Base-by-base conservation (phyloP, 257 asterid species). In the Solanum pimpinellifolium region DNA sequence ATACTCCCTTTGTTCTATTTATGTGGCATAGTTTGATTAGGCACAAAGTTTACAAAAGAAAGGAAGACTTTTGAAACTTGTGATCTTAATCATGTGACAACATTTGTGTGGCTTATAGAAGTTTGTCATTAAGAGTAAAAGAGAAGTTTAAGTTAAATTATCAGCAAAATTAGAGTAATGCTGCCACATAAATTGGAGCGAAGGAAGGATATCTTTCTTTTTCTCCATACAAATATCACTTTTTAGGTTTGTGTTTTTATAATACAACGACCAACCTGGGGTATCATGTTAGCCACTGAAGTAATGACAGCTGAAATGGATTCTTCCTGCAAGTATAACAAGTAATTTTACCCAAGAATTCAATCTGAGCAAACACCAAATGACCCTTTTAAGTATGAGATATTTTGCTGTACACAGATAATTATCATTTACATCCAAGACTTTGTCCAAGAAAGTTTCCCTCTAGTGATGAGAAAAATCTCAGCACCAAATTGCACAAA, bases 231-330 rank as follows among this genome's bases (percentile, higher is more conserved):
- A 49, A 46, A 78, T 47, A 49, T 81, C 29, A 29, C 42, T 27
- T 31, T 18, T 81, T 29, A 62, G 37, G 46, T 49, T 29, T 47
- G 46, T 49, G 68, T 31, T 27, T 76, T 44, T 25, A 83, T 74
- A 69, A 78, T 85, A 87, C 85, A 62, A 88, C 86, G 87, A 90
- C 92, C 89, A 90, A 97, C 99, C 99, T 97, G 98, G 73, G 99
- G 99, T 90, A 97, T 92, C 98, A 94, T 94, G 92, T 94, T 97
- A 88, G 98, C 94, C 88, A 94, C 98, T 87, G 98, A 95, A 73
- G 94, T 95, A 86, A 95, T 93, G 87, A 95, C 97, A 88, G 98
- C 95, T 68, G 99, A 95, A 89, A 97, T 91, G 89, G 98, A 95
- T 56, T 91, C 97, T 91, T 97, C 99, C 99, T 97, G 96, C 87